Evolutionary conservation across 1,284 basidiomycete genomes (phyloP), one percentile per base, ranked within the genome.

Genomic region (Cryptococcus sp.): DNA sequence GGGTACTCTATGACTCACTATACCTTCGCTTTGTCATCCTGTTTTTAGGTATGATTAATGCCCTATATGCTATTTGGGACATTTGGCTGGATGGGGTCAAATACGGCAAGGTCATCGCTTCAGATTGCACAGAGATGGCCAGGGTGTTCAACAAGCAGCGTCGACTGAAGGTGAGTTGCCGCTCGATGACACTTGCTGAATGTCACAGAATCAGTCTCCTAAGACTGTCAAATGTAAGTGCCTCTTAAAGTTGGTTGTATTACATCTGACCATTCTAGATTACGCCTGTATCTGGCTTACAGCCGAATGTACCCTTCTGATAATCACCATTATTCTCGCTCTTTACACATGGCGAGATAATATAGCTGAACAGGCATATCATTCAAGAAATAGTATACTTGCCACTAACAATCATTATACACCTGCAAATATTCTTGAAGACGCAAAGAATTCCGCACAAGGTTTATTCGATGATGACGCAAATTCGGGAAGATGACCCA

Each of bases 31-130:
- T 67, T 49, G 51, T 65, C 23, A 64, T 71, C 52, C 60, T 71
- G 31, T 64, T 63, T 50, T 62, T 69, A 45, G 69, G 69, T 10
- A 49, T 59, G 7, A 57, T 69, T 37, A 66, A 63, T 47, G 63
- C 65, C 0, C 36, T 64, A 14, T 71, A 71, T 49, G 67, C 69
- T 2, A 57, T 66, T 3, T 64, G 63, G 62, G 69, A 71, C 52
- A 58, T 71, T 30, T 53, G 59, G 33, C 50, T 62, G 8, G 69
- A 71, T 48, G 66, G 67, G 4, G 48, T 64, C 7, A 49, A 49
- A 31, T 46, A 56, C 36, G 48, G 48, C 8, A 47, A 51, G 13
- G 53, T 50, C 14, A 33, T 23, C 6, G 37, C 38, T 5, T 63
- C 61, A 35, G 64, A 65, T 53, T 54, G 52, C 13, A 54, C 51